Evolutionary conservation across 73 alveolate species (phyloP).

Genomic region (Paraurostyla sp.): DNA sequence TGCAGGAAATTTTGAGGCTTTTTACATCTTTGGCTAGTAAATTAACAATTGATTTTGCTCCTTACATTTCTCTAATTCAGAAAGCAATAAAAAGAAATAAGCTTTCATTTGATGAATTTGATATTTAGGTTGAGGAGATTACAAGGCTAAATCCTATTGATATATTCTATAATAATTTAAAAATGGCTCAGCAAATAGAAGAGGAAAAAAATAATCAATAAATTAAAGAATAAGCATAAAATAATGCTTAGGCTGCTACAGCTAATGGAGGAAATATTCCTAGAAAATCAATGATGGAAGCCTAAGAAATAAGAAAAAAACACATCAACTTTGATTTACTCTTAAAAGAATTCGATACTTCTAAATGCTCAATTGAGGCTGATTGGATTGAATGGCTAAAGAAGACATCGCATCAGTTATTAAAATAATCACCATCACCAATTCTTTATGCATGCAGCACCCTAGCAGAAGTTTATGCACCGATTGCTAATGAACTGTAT

Average conservation of each 20-base stretch:
- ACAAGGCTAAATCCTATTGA: slow-evolving; percentile 44
- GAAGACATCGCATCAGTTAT: slow-evolving; percentile 86
- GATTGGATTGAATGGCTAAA: slow-evolving; percentile 99
- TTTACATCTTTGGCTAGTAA: slow-evolving; percentile 26
- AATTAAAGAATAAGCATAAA: neutral
- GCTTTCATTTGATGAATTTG: slow-evolving; percentile 54
- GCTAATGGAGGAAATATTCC: neutral
- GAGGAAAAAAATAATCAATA: slow-evolving; percentile 33
- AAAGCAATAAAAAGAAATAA: slow-evolving; percentile 60
- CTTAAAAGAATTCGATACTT: slow-evolving; percentile 84
- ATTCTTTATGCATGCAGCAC: slow-evolving; percentile 91
- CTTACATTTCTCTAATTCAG: slow-evolving; percentile 50
- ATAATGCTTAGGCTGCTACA: too few relatives aligned
- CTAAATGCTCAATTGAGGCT: slow-evolving; percentile 86
- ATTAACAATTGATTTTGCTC: slow-evolving; percentile 59
- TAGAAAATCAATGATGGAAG: slow-evolving; percentile 44
- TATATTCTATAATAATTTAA: slow-evolving; percentile 42
- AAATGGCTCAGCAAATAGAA: neutral
- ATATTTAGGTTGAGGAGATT: slow-evolving; percentile 38
- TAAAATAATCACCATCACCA: slow-evolving; percentile 92
- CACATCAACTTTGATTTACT: slow-evolving; percentile 65
- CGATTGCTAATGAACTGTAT: slow-evolving; percentile 92
- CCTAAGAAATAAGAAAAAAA: slow-evolving; percentile 61
- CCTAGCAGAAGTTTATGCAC: slow-evolving; percentile 93
- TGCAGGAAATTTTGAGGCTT: slow-evolving; percentile 24